phyloP scores from a whole-genome alignment of 1,284 basidiomycete genomes.

The Schizopora paradoxa region DNA sequence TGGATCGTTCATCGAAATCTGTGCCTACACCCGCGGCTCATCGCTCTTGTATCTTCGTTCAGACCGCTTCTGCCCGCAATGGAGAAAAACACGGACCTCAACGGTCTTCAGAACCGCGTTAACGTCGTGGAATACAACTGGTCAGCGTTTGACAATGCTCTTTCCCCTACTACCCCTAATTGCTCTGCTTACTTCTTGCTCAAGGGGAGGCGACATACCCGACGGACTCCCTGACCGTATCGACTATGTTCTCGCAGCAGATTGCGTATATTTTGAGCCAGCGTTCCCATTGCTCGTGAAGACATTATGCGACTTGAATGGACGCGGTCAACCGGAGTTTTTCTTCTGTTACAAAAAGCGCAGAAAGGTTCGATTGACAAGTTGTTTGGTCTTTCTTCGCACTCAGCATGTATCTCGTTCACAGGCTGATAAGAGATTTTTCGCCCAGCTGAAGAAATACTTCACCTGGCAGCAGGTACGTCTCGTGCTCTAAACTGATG shows the following conservation, averaged over 20 bases:
- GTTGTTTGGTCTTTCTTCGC: not conserved
- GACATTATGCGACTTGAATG: constrained; percentile 66
- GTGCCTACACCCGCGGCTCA: constrained; percentile 3
- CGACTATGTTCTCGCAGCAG: constrained; percentile 78
- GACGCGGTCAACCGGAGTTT: constrained; percentile 52
- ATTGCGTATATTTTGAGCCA: constrained; percentile 96
- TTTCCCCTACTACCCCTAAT: constrained; percentile 2
- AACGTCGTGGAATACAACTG: constrained; percentile 73
- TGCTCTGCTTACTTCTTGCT: constrained; percentile 3
- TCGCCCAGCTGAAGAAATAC: constrained; percentile 72
- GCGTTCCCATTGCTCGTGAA: constrained; percentile 85
- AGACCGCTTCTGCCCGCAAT: constrained; percentile 67
- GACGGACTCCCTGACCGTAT: constrained; percentile 5
- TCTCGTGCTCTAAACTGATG: constrained; percentile 1
- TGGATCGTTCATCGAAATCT: constrained; percentile 26
- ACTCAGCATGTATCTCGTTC: not conserved
- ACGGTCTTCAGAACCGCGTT: constrained; percentile 28
- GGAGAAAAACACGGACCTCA: constrained; percentile 8
- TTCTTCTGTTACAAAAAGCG: constrained; percentile 93
- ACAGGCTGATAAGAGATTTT: constrained; percentile 90
- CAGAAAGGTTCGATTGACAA: constrained; percentile 58
- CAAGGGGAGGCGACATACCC: constrained; percentile 31
- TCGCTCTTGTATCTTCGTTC: constrained; percentile 16
- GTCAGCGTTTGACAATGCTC: constrained; percentile 35
- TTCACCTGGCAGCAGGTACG: constrained; percentile 74